Base-by-base conservation (phyloP, 1,284 basidiomycete genomes). In the Pascua sp. region DNA sequence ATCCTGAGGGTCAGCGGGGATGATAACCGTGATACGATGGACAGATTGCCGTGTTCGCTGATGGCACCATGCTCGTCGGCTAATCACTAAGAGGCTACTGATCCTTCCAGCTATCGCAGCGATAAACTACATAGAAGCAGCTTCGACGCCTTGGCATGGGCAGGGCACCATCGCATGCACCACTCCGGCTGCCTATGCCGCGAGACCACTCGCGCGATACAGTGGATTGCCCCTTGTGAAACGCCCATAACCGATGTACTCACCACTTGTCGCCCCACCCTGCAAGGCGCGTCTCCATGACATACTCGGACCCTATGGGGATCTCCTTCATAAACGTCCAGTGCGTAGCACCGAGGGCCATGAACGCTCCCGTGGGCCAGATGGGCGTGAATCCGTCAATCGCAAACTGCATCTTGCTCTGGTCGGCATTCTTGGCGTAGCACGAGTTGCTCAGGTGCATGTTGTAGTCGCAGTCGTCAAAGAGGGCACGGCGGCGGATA, bases 241-340 rank as follows among this genome's bases (percentile, higher is more conserved):
- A 41, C 11, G 40, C 4, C 40, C 4, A 11, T 8, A 12, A 41
- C 3, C 40, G 40, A 2, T 41, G 54, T 24, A 75, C 84, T 65
- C 62, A 90, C 90, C 90, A 92, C 83, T 93, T 93, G 50, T 86
- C 80, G 59, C 91, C 90, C 89, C 89, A 93, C 4, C 84, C 81
- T 5, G 79, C 86, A 15, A 88, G 75, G 38, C 75, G 80, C n/a
- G 84, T 73, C 53, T 87, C 81, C 40, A 92, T 82, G 72, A 90
- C 84, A 67, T 90, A 93, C 8, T 75, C 73, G 2, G 82, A 70
- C 13, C 89, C 78, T 48, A 90, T 84, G 0, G 89, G 85, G 45
- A 93, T 90, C 77, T 93, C 90, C 46, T 84, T 84, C 49, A 90
- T 75, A 75, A 87, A 91, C 60, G 83, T 79, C 71, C 83, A 90